Evolutionary conservation across 2,329 filamentous ascomycete species (phyloP).

Genomic region (Tricladium varicosporioides): DNA sequence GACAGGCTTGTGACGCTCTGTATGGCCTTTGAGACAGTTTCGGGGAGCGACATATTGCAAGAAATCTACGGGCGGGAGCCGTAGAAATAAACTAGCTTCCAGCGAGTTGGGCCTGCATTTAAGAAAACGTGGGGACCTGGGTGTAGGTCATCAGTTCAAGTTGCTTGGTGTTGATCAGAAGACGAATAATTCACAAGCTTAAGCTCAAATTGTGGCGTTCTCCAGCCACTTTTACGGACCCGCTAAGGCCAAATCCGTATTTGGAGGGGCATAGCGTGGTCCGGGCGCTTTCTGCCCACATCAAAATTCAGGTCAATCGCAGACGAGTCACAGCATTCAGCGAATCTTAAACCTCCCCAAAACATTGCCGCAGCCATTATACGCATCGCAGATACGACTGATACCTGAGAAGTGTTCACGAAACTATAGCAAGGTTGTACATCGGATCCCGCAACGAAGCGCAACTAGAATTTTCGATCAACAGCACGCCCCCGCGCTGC

Average conservation of each 20-base stretch:
- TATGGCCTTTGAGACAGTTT: slow-evolving; percentile 20
- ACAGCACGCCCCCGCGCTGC: slow-evolving; percentile 20
- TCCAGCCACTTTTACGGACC: not conserved
- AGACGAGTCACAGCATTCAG: no score
- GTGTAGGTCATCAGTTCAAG: not conserved
- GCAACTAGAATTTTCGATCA: slow-evolving; percentile 11
- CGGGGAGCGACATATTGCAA: slow-evolving; percentile 15
- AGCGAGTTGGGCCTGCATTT: slow-evolving; percentile 15
- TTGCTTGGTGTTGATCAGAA: slow-evolving; percentile 6
- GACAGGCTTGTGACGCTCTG: slow-evolving; percentile 23
- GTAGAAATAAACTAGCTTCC: slow-evolving; percentile 12
- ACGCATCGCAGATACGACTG: no score
- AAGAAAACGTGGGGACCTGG: not conserved
- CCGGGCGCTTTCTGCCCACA: not conserved
- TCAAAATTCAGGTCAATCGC: not conserved
- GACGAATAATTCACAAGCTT: not conserved
- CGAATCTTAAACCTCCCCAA: no score
- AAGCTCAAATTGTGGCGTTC: not conserved
- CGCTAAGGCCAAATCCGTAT: not conserved
- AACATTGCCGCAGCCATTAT: no score
- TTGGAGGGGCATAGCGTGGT: not conserved
- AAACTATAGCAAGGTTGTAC: not conserved
- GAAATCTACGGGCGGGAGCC: not conserved
- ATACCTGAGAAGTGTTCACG: no score
- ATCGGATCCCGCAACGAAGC: slow-evolving; percentile 15